These are phyloP conservation scores for Corynascus novoguineensis DNA, from an alignment of 495 filamentous ascomycete genomes.

Conservation along the genomic window DNA sequence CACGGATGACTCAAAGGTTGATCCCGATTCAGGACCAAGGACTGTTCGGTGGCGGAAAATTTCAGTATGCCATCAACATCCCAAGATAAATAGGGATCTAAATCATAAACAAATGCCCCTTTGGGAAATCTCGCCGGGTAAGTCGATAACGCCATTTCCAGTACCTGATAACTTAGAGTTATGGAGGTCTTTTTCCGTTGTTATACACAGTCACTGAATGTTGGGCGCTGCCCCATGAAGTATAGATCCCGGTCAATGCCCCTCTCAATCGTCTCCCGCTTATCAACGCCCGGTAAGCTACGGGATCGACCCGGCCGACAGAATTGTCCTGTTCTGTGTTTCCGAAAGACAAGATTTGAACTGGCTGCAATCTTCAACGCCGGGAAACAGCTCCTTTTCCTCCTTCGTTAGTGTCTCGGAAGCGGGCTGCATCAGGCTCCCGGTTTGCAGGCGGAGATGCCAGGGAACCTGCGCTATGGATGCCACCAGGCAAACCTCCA, in stretches of 20 bases:
- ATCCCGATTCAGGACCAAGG: not conserved
- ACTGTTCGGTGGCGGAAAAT: not conserved
- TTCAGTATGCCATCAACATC: too few relatives aligned
- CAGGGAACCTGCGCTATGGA: not conserved
- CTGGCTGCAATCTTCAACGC: not conserved
- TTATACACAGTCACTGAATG: too few relatives aligned
- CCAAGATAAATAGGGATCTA: too few relatives aligned
- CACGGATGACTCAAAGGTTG: not conserved
- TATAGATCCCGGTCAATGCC: not conserved
- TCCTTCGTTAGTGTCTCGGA: not conserved
- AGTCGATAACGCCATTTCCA: not conserved
- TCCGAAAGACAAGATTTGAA: conserved; percentile 12
- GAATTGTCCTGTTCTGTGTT: conserved; percentile 2
- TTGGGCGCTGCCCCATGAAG: too few relatives aligned
- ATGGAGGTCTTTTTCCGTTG: too few relatives aligned
- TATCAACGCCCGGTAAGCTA: conserved; percentile 16
- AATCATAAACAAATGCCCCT: too few relatives aligned
- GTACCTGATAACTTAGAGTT: not conserved
- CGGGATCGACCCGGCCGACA: conserved; percentile 4
- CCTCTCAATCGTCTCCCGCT: conserved; percentile 12
- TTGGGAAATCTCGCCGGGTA: too few relatives aligned
- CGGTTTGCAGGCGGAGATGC: conserved; percentile 12
- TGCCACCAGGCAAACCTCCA: conserved; percentile 1
- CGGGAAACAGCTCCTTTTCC: conserved; percentile 9
- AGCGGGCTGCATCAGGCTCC: conserved; percentile 14